Evolutionary conservation across 352 stramenopile genomes (phyloP), one percentile per base, ranked within the genome.

Genomic region (Phytophthora parvispora): DNA sequence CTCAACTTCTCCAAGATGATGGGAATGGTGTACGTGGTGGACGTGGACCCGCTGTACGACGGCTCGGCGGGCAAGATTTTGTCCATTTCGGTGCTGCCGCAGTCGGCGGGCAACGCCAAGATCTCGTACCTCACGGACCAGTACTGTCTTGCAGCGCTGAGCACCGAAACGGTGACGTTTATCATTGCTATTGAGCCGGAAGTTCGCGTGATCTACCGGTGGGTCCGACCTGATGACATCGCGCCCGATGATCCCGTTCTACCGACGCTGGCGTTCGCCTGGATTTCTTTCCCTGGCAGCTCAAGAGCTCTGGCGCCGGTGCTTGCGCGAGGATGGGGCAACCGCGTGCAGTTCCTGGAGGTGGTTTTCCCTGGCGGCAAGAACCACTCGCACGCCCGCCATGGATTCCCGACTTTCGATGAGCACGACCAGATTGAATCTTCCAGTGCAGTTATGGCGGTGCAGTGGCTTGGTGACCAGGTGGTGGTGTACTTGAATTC

Each of bases 401-500:
- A 98, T 59, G 89, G 92, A 31, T 99, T 96, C 87, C 97, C 97
- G 20, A 97, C 94, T 9, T 99, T 99, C 64, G 95, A 97, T 53
- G 85, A 98, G 55, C 93, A 98, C 62, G 89, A 98, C 74, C 94
- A 98, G 71, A 94, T 99, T 57, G 84, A 97, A 59, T 91, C 87
- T 16, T 79, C 80, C 25, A 91, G 87, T 64, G 94, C 95, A 36
- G 88, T 98, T 12, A 93, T 99, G 56, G 94, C 96, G 38, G 87
- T 99, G 55, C 94, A 99, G 74, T 99, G 97, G 97, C 82, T 99
- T 25, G 95, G 93, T n/a, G 96, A 98, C 53, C 87, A 98, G 67
- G 96, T 98, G 27, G 82, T 99, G 31, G 94, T 98, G 43, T 99
- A 99, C 51, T 67, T 99, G 34, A 99, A 96, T 47, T 81, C 97